phyloP scores from a whole-genome alignment of 2,329 filamentous ascomycete genomes.

The Hypoxylon rubiginosum region DNA sequence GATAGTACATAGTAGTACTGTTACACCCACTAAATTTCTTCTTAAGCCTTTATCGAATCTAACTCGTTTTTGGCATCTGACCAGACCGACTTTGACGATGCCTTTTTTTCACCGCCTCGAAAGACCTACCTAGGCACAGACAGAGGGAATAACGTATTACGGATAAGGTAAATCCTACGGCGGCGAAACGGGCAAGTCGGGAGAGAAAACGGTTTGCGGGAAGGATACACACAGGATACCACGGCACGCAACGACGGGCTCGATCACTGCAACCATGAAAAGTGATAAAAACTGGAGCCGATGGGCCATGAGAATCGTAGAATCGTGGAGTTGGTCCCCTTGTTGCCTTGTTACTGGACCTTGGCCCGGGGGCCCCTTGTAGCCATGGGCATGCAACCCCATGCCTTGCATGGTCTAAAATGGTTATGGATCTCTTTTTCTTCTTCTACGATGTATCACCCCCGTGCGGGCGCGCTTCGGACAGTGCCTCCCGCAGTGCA shows the following conservation, averaged over 20 bases:
- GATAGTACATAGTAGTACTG: not conserved
- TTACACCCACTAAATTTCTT: not conserved
- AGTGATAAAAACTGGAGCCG: slow-evolving; percentile 38
- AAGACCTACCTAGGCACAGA: not conserved
- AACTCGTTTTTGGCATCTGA: not conserved
- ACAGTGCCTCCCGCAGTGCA: slow-evolving; percentile 47
- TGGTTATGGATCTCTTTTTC: slow-evolving; percentile 26
- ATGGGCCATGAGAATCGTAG: slow-evolving; percentile 18
- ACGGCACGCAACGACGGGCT: slow-evolving; percentile 39
- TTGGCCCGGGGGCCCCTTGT: not conserved
- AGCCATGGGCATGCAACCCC: slow-evolving; percentile 17
- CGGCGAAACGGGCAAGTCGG: slow-evolving; percentile 33
- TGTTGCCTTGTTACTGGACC: not conserved
- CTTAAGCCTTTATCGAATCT: not conserved
- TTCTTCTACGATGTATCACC: not conserved
- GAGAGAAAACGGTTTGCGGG: slow-evolving; percentile 31
- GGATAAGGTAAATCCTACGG: not conserved
- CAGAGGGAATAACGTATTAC: not conserved
- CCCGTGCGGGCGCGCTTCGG: slow-evolving; percentile 40
- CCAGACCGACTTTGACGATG: not conserved
- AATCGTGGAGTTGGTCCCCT: slow-evolving; percentile 38
- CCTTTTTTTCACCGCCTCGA: slow-evolving; percentile 1
- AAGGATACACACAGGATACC: slow-evolving; percentile 22
- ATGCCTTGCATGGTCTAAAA: slow-evolving; percentile 38
- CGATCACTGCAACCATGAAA: slow-evolving; percentile 40